Base-by-base conservation (phyloP, 2,329 filamentous ascomycete species). In the Erysiphe pisi region DNA sequence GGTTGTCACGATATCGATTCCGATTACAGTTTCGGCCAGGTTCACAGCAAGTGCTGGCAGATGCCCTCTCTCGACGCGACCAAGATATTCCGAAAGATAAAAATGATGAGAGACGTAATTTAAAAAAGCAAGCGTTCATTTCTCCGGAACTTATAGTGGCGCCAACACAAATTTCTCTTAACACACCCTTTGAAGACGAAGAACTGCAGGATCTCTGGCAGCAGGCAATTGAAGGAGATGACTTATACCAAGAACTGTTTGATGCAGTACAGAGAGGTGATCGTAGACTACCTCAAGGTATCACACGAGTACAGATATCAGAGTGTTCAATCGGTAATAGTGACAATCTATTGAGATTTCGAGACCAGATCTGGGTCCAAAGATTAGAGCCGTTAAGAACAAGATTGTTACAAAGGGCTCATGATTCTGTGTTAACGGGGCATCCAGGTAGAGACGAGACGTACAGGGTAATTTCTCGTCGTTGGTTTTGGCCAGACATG, bases 391-490 rank as follows among this genome's bases (percentile, higher is more conserved):
- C 70, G 18, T 43, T 47, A 36, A 12, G 70, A 74, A 74, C 70
- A 12, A 45, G 45, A 45, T 49, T 74, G n/a, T 22, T 47, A 8
- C 40, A 74, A 45, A 74, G n/a, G 25, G 36, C 45, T 8, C 36
- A 25, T 28, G 45, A 74, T 43, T 71, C 65, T n/a, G 28, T n/a
- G 22, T 47, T 74, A 49, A 49, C 25, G 49, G 70, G 70, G 16
- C 70, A 74, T 74, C 70, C 70, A 49, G 70, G 40, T 74, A 47
- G 70, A n/a, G 40, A 74, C 40, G 45, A 47, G 22, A 74, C 45
- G 22, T 47, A n/a, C 28, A n/a, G 45, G 16, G 40, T 74, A 28
- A 47, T 74, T 22, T n/a, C 40, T 22, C 36, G 70, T 36, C 36
- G 25, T 36, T 74, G 16, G 40, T 49, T 74, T 71, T 71, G 65